Base-by-base conservation (phyloP, 768 basidiomycete genomes). In the Pleurotus citrinopileatus region DNA sequence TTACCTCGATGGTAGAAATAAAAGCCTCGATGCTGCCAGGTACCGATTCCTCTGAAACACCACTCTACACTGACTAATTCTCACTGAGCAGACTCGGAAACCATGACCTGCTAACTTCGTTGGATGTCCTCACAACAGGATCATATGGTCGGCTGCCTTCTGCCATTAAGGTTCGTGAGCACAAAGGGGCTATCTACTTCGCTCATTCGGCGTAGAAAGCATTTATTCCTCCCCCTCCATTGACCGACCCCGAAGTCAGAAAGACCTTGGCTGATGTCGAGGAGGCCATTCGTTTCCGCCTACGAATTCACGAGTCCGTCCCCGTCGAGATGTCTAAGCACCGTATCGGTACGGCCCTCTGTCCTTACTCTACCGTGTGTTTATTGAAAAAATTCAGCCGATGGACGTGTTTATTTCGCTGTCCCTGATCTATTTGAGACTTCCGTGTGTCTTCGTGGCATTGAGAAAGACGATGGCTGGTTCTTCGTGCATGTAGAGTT, bases 81-180 rank as follows among this genome's bases (percentile, higher is more conserved):
- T 7, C 19, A 38, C 15, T 43, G 23, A 23, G 4, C 62, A 93
- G 95, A 64, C 80, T 94, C 17, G 86, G 95, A 54, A 98, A 98
- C 70, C 93, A 95, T 57, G 96, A 98, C 68, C 74, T 98, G 20
- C 78, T 94, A 3, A 96, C 94, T 0, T 95, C 95, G 20, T 72
- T 98, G 32, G 89, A 94, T 60, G 89, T 98, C 52, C 76, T 97
- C 27, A 89, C 89, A 1, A 86, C 84, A 10, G 95, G 94, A 0
- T 86, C 89, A 13, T 98, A 98, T 64, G 75, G 83, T 34, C 78
- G 92, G 23, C 80, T 98, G 13, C 94, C 96, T 15, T 79, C 83
- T 1, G 76, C 74, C 48, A 87, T 96, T 65, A 91, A 89, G 82
- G 92, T 91, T 51, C 19, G 59, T 51, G 19, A 12, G 59, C 54